Conservation (phyloP, 331 rosid genomes). For the Quercus tomentella region DNA sequence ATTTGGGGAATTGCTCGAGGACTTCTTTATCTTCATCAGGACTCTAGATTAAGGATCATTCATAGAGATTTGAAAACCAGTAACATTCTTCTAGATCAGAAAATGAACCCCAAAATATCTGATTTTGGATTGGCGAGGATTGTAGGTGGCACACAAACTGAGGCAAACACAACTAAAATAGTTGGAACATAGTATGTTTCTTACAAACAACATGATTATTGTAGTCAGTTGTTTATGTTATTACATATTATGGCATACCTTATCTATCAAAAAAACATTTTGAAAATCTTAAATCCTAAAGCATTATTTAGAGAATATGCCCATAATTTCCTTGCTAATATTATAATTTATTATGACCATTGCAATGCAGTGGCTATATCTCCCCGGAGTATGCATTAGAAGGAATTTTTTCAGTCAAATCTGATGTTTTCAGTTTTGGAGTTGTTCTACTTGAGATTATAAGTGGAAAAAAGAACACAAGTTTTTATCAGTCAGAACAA, state of each 20-base stretch:
- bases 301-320: conserved; percentile 23
- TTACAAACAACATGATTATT: too few species aligned
- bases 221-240: not conserved
- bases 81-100: too few species aligned
- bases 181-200: conserved; percentile 55
- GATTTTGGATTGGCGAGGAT: too few species aligned
- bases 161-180: conserved; percentile 36
- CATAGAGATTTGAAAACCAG: too few species aligned
- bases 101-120: too few species aligned
- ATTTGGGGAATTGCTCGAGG: too few species aligned
- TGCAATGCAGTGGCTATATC: too few species aligned
- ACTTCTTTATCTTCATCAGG: too few species aligned
- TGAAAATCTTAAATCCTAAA: too few species aligned
- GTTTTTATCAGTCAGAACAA: conserved; percentile 29
- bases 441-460: conserved; percentile 57
- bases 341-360: too few species aligned
- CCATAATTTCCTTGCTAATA: too few species aligned
- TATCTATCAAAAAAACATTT: not conserved
- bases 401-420: conserved; percentile 42
- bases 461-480: conserved; percentile 52
- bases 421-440: conserved; percentile 57
- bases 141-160: conserved; percentile 49
- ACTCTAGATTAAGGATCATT: too few species aligned
- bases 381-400: not conserved
- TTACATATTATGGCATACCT: not conserved